Conservation (phyloP, 495 filamentous ascomycete genomes). For the Pseudevernia furfuracea region DNA sequence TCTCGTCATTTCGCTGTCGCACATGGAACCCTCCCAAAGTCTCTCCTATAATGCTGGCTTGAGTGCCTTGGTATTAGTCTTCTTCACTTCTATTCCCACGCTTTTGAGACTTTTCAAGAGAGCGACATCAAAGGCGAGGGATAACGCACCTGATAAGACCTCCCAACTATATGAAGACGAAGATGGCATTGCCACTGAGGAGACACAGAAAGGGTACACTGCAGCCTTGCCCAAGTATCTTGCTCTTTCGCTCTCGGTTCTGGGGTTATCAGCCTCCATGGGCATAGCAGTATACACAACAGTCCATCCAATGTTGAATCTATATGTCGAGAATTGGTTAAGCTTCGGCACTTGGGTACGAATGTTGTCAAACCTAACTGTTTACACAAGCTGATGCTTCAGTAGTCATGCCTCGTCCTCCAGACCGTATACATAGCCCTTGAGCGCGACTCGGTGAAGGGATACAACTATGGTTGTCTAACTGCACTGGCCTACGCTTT, state of each 20-base stretch:
- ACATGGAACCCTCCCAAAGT: background rate
- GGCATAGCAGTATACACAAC: constrained; percentile 37
- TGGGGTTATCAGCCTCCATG: constrained; percentile 42
- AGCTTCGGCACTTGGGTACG: constrained; percentile 41
- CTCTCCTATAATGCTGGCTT: background rate
- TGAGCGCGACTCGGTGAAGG: constrained; percentile 7
- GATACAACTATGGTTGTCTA: constrained; percentile 7
- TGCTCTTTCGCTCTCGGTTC: constrained; percentile 37
- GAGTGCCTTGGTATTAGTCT: constrained; percentile 3
- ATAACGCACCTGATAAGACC: background rate
- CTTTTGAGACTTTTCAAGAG: background rate
- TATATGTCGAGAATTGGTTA: constrained; percentile 38
- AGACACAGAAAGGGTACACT: constrained; percentile 48
- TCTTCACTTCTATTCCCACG: constrained; percentile 3
- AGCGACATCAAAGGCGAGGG: constrained; percentile 1
- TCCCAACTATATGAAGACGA: constrained; percentile 48
- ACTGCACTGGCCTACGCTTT: constrained; percentile 20
- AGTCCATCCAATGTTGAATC: constrained; percentile 21
- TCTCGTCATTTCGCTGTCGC: background rate
- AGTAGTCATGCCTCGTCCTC: constrained; percentile 18
- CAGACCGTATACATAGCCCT: constrained; percentile 18
- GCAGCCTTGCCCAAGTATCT: constrained; percentile 40
- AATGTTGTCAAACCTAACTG: constrained; percentile 6
- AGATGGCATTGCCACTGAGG: constrained; percentile 53
- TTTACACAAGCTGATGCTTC: constrained; percentile 1